A percentile compares a stretch with the other conserved stretches of the same genome.
Evolutionary conservation across 257 asterid genomes (phyloP).

Genomic region (Schizonepeta tenuifolia): DNA sequence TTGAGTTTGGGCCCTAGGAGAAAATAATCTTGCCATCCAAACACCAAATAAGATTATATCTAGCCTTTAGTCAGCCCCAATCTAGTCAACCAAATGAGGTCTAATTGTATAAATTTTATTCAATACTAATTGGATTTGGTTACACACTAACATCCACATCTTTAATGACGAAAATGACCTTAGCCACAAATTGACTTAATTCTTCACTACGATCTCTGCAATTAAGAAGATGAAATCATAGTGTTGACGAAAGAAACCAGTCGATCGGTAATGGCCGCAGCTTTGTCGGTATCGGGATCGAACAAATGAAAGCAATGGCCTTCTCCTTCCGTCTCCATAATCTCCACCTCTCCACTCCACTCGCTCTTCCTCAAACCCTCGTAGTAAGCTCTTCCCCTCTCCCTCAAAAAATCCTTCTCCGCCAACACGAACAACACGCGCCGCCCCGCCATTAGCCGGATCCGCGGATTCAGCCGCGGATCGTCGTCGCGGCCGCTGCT

Average conservation of each 20-base stretch:
- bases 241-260: slow-evolving; percentile 30
- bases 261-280: slow-evolving; percentile 44
- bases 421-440: slow-evolving; percentile 54
- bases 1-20: too few relatives aligned
- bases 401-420: slow-evolving; percentile 59
- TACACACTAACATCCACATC: too few relatives aligned
- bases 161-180: too few relatives aligned
- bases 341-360: slow-evolving; percentile 64
- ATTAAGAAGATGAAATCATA: too few relatives aligned
- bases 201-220: too few relatives aligned
- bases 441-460: slow-evolving; percentile 56
- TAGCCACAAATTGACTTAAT: too few relatives aligned
- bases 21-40: too few relatives aligned
- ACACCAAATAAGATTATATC: too few relatives aligned
- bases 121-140: too few relatives aligned
- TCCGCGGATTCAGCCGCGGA: slow-evolving; percentile 57
- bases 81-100: too few relatives aligned
- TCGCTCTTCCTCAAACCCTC: slow-evolving; percentile 68
- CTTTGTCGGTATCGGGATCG: slow-evolving; percentile 43
- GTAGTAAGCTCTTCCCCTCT: slow-evolving; percentile 50
- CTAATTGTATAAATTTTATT: too few relatives aligned
- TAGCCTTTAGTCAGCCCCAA: too few relatives aligned
- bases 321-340: slow-evolving; percentile 62
- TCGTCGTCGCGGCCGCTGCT: slow-evolving; percentile 63
- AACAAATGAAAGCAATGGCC: slow-evolving; percentile 65